Percentiles rank a stretch among this genome's conserved stretches.
Evolutionary conservation across 345 rosid genomes (phyloP).

Genomic region (Gossypium rotundifolium): DNA sequence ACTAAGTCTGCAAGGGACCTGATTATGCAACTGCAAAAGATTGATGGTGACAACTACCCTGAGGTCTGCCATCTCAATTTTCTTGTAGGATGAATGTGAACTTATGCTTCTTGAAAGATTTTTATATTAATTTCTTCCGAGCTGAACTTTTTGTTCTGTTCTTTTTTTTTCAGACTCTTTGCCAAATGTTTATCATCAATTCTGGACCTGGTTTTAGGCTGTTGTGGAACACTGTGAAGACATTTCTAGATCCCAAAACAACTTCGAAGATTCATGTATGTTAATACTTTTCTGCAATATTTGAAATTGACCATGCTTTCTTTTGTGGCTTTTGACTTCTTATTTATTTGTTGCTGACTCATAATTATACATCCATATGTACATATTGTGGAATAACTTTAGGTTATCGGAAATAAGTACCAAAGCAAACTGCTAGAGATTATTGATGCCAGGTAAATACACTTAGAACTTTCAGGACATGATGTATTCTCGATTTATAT

Average conservation of each 20-base stretch:
- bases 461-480: background rate
- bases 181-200: constrained; percentile 96
- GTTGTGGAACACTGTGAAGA: constrained; percentile 86
- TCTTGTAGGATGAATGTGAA: background rate
- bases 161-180: constrained; percentile 65
- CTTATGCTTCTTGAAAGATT: background rate
- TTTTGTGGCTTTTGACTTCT: background rate
- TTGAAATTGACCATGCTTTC: background rate
- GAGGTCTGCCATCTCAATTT: constrained; percentile 51
- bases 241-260: constrained; percentile 92
- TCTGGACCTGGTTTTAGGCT: constrained; percentile 91
- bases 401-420: constrained; percentile 97
- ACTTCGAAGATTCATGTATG: constrained; percentile 92
- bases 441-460: constrained; percentile 66
- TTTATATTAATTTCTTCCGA: background rate
- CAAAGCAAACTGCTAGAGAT: constrained; percentile 82
- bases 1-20: constrained; percentile 94
- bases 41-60: constrained; percentile 97
- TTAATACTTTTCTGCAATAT: background rate
- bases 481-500: background rate
- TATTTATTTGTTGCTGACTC: background rate
- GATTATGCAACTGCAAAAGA: constrained; percentile 79
- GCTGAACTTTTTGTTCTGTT: constrained; percentile 11
- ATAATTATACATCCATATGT: background rate
- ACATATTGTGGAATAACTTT: constrained; percentile 18